Conservation (phyloP, 2,329 filamentous ascomycete genomes). For the Pestalotiopsis sp. region DNA sequence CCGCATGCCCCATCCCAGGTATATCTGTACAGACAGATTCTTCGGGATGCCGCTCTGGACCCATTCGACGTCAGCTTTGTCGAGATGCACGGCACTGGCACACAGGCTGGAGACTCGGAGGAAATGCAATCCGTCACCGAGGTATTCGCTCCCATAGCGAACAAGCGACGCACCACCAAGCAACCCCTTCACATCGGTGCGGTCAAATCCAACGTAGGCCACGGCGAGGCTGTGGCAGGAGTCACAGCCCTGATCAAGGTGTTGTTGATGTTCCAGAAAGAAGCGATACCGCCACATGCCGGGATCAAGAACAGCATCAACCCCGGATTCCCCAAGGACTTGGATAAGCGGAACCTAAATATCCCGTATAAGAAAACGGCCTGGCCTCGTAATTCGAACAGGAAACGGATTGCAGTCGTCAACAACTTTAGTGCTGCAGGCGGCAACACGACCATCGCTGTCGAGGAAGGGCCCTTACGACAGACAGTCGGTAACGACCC, state of each 20-base stretch:
- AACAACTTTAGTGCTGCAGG: constrained; percentile 62
- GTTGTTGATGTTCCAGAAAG: constrained; percentile 43
- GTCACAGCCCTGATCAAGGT: constrained; percentile 42
- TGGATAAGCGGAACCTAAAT: constrained; percentile 39
- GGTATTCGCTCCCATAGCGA: constrained; percentile 55
- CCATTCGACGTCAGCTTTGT: constrained; percentile 59
- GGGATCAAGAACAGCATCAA: constrained; percentile 53
- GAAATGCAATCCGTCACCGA: constrained; percentile 65
- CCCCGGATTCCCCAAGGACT: constrained; percentile 40
- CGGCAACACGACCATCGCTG: constrained; percentile 55
- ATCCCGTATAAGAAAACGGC: constrained; percentile 38
- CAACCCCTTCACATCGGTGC: constrained; percentile 48
- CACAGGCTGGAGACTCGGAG: constrained; percentile 68
- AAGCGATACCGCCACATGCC: constrained; percentile 48
- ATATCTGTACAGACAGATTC: constrained; percentile 59
- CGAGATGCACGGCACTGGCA: constrained; percentile 73
- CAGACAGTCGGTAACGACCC: constrained; percentile 34
- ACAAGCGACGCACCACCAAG: constrained; percentile 38
- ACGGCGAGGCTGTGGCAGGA: constrained; percentile 46
- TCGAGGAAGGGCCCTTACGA: constrained; percentile 47
- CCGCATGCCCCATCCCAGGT: constrained; percentile 64
- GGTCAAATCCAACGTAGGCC: constrained; percentile 51
- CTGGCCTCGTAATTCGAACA: constrained; percentile 31
- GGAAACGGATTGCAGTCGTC: constrained; percentile 27
- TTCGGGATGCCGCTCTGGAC: constrained; percentile 60